These are phyloP conservation scores for Hsuehochloa calcarea DNA, from an alignment of 176 grass and related monocot genomes.

Conservation along the genomic window DNA sequence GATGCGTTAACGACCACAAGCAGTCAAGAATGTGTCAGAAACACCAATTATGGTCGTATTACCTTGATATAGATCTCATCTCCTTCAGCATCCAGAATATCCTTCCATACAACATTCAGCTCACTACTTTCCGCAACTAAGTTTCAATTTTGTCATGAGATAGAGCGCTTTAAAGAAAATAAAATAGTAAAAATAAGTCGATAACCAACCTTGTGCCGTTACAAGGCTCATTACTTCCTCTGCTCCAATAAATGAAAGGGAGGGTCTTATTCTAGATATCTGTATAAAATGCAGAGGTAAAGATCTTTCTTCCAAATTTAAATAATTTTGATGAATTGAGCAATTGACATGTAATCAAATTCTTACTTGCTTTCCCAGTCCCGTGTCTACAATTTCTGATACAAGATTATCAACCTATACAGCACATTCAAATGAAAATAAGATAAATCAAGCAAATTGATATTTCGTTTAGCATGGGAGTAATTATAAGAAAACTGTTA, in stretches of 20 bases:
- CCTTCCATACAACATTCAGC: constrained; percentile 94
- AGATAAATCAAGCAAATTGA: constrained; percentile 21
- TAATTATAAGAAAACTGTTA: constrained; percentile 16
- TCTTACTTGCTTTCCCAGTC: constrained; percentile 87
- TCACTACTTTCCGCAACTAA: constrained; percentile 82
- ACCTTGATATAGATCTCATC: constrained; percentile 99
- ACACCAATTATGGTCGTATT: constrained; percentile 14
- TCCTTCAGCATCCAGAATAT: constrained; percentile 86
- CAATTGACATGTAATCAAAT: constrained; percentile 23
- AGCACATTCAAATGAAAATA: constrained; percentile 30
- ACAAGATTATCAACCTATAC: constrained; percentile 85
- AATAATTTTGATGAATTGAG: constrained; percentile 12
- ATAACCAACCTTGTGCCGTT: constrained; percentile 79
- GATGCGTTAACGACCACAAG: constrained; percentile 7
- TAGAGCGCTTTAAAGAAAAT: constrained; percentile 28
- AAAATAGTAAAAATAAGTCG: constrained; percentile 9
- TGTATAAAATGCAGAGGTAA: constrained; percentile 43
- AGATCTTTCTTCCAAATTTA: constrained; percentile 20
- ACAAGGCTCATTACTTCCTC: constrained; percentile 98
- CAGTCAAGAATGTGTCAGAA: constrained; percentile 29
- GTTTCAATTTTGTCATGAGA: constrained; percentile 40
- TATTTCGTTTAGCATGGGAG: constrained; percentile 4
- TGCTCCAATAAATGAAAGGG: constrained; percentile 88
- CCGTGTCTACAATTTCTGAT: constrained; percentile 90
- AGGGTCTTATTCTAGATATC: constrained; percentile 92